Percentiles rank a stretch among this genome's conserved stretches.
Conservation (phyloP, 768 basidiomycete genomes). For the Lactarius deliciosus region DNA sequence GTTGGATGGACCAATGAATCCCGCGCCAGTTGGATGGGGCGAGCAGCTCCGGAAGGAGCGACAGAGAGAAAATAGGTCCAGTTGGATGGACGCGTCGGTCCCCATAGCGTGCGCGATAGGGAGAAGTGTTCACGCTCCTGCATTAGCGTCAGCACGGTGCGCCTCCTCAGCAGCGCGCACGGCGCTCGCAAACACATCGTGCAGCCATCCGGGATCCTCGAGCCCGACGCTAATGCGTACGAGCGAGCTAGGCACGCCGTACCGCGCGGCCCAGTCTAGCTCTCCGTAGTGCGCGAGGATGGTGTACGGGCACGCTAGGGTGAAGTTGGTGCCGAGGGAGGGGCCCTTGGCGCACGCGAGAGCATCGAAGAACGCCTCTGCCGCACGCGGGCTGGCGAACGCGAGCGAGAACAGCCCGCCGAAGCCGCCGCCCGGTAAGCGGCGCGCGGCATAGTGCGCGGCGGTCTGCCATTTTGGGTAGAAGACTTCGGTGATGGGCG, state of each 20-base stretch:
- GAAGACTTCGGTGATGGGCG: slow-evolving; percentile 69
- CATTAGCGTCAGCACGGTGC: slow-evolving; percentile 8
- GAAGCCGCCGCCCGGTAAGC: slow-evolving; percentile 45
- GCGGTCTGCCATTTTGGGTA: slow-evolving; percentile 85
- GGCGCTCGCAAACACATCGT: slow-evolving; percentile 60
- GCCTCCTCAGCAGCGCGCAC: slow-evolving; percentile 65
- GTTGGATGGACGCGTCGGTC: slow-evolving; percentile 24
- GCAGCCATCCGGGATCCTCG: slow-evolving; percentile 64
- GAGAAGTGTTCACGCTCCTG: neutral
- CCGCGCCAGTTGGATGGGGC: slow-evolving; percentile 19
- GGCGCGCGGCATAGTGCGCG: slow-evolving; percentile 68
- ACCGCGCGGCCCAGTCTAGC: slow-evolving; percentile 86
- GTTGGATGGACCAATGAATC: slow-evolving; percentile 11
- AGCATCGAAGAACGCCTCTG: slow-evolving; percentile 80
- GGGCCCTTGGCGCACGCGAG: slow-evolving; percentile 88
- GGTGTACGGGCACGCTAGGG: slow-evolving; percentile 90
- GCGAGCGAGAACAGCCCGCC: slow-evolving; percentile 88
- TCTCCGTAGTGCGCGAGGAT: slow-evolving; percentile 89
- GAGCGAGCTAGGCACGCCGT: slow-evolving; percentile 79
- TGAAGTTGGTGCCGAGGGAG: slow-evolving; percentile 92
- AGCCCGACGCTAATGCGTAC: slow-evolving; percentile 91
- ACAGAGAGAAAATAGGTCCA: slow-evolving; percentile 4
- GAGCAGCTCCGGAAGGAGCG: neutral
- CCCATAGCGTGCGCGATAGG: neutral
- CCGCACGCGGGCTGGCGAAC: slow-evolving; percentile 68